Conservation (phyloP, 768 basidiomycete species). For the Calocybe indica region DNA sequence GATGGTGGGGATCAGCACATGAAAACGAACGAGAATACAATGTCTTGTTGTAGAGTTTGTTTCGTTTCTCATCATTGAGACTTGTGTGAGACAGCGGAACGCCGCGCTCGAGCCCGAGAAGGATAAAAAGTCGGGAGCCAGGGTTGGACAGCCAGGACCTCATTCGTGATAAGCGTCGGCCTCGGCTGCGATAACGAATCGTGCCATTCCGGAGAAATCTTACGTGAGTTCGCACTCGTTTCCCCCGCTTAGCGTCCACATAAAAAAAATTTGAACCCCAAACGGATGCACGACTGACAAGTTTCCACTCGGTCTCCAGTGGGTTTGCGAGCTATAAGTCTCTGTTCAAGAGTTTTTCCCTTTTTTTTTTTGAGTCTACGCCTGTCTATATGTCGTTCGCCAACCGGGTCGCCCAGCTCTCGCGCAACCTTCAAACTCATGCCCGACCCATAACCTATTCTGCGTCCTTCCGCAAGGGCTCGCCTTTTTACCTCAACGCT, state of each 20-base stretch:
- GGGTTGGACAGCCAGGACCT: no score
- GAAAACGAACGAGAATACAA: neutral
- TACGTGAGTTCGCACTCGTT: neutral
- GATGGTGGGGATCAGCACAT: slow-evolving; percentile 30
- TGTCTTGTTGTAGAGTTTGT: neutral
- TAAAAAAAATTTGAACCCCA: slow-evolving; percentile 3
- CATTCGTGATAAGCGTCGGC: no score
- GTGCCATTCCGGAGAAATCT: slow-evolving; percentile 2
- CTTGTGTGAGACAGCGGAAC: no score
- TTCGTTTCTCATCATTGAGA: no score
- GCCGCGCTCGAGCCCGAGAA: no score
- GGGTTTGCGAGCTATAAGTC: slow-evolving; percentile 3
- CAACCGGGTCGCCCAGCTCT: no score
- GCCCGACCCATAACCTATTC: slow-evolving; percentile 23
- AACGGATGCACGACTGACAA: neutral
- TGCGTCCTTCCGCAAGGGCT: slow-evolving; percentile 29
- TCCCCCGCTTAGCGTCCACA: slow-evolving; percentile 4
- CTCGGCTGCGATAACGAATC: neutral
- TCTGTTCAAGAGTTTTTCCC: neutral
- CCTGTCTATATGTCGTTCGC: neutral
- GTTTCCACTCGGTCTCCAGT: slow-evolving; percentile 10
- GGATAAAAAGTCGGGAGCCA: no score
- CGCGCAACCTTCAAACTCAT: slow-evolving; percentile 2
- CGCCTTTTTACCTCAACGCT: slow-evolving; percentile 47
- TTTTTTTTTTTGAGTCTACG: neutral